Conservation (phyloP, 345 rosid genomes). For the Eucalyptus coolabah region DNA sequence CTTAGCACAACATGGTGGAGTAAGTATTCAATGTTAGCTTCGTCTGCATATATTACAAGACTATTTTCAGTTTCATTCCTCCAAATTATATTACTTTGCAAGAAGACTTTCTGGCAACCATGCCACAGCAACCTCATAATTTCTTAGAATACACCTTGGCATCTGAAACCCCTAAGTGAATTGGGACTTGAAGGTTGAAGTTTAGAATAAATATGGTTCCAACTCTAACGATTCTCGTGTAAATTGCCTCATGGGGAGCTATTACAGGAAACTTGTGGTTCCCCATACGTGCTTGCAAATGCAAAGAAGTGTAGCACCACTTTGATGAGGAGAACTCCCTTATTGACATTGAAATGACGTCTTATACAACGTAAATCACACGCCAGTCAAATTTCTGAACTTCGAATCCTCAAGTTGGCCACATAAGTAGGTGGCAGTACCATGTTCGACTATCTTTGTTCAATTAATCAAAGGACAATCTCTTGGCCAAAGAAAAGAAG, state of each 20-base stretch:
- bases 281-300: not conserved
- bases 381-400: not conserved
- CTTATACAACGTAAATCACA: not conserved
- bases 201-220: too few species aligned
- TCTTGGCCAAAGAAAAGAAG: not conserved
- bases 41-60: too few species aligned
- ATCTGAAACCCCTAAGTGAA: too few species aligned
- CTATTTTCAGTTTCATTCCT: too few species aligned
- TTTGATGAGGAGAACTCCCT: not conserved
- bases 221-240: too few species aligned
- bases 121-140: too few species aligned
- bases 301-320: not conserved
- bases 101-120: too few species aligned
- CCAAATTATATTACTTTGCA: too few species aligned
- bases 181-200: too few species aligned
- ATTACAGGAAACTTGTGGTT: not conserved
- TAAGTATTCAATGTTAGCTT: too few species aligned
- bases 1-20: too few species aligned
- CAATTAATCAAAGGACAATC: not conserved
- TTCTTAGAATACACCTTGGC: too few species aligned
- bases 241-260: not conserved
- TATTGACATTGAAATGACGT: not conserved
- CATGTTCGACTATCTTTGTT: not conserved
- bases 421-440: not conserved
- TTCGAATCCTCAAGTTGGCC: not conserved